Conservation (phyloP, 1,139 yeast genomes). For the Scheffersomyces cryptocercus region DNA sequence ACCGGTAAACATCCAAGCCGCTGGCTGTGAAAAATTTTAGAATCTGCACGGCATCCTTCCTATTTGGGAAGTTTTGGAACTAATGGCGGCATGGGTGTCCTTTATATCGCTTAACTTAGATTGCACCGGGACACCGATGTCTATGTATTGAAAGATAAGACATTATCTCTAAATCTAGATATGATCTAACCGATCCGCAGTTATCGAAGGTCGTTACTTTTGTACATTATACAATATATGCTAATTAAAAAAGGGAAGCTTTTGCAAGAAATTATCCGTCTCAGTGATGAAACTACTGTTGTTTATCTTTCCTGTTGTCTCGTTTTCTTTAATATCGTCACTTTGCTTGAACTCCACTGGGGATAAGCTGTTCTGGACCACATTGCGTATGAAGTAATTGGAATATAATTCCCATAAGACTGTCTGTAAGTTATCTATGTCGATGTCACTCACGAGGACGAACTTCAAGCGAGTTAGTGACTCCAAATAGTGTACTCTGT, state of each 20-base stretch:
- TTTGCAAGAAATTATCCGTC: constrained; percentile 40
- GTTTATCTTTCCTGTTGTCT: constrained; percentile 30
- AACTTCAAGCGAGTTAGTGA: constrained; percentile 79
- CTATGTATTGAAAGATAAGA: too few relatives aligned
- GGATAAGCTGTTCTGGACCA: constrained; percentile 63
- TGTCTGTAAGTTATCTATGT: constrained; percentile 58
- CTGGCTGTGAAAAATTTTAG: not conserved
- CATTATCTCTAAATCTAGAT: too few relatives aligned
- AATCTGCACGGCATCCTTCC: not conserved
- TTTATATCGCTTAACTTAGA: too few relatives aligned
- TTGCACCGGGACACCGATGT: too few relatives aligned
- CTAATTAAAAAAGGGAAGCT: constrained; percentile 15
- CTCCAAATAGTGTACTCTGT: constrained; percentile 77
- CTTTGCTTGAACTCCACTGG: constrained; percentile 52
- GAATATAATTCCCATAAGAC: constrained; percentile 69
- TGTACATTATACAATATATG: too few relatives aligned
- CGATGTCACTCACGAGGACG: constrained; percentile 69
- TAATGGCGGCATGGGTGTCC: too few relatives aligned
- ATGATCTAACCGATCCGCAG: too few relatives aligned
- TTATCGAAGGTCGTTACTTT: too few relatives aligned
- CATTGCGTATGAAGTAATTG: constrained; percentile 63
- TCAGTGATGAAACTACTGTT: constrained; percentile 46
- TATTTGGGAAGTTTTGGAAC: too few relatives aligned
- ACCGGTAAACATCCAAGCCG: not conserved
- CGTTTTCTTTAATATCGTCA: constrained; percentile 17